Percentiles rank a stretch among this genome's conserved stretches.
phyloP scores from a whole-genome alignment of 345 rosid genomes.

The Moringa oleifera region DNA sequence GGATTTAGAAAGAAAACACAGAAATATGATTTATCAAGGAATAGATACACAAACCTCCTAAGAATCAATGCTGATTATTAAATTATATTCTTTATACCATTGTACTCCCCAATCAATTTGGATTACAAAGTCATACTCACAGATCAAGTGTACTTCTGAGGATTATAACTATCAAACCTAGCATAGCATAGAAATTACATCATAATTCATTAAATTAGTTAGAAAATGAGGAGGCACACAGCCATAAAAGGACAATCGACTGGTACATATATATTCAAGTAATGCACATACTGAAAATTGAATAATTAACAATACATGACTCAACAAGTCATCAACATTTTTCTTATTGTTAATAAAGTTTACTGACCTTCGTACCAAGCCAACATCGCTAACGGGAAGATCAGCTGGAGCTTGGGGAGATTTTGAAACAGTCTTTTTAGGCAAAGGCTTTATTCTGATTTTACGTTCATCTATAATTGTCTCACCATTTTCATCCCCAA shows the following conservation, averaged over 20 bases:
- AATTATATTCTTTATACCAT: too few species aligned
- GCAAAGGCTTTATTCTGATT: slow-evolving; percentile 90
- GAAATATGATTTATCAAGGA: too few species aligned
- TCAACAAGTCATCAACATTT: background rate
- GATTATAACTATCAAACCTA: too few species aligned
- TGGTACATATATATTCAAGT: background rate
- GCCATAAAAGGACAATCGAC: background rate
- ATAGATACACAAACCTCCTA: too few species aligned
- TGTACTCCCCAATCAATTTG: too few species aligned
- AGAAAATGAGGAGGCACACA: background rate
- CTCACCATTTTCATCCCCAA: slow-evolving; percentile 99
- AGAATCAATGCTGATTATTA: too few species aligned
- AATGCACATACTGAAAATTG: background rate
- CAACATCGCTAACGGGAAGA: slow-evolving; percentile 65
- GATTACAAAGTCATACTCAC: too few species aligned
- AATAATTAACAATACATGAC: too few species aligned
- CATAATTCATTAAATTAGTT: background rate
- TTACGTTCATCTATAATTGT: slow-evolving; percentile 91
- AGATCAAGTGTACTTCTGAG: too few species aligned
- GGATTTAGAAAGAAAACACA: too few species aligned
- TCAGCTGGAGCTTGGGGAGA: slow-evolving; percentile 56
- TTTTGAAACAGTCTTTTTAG: slow-evolving; percentile 54
- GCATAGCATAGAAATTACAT: background rate
- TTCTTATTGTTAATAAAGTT: background rate
- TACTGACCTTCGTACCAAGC: slow-evolving; percentile 82